A percentile compares a stretch with the other conserved stretches of the same genome.
phyloP scores from a whole-genome alignment of 495 filamentous ascomycete genomes.

The Aspergillus coremiiformis region DNA sequence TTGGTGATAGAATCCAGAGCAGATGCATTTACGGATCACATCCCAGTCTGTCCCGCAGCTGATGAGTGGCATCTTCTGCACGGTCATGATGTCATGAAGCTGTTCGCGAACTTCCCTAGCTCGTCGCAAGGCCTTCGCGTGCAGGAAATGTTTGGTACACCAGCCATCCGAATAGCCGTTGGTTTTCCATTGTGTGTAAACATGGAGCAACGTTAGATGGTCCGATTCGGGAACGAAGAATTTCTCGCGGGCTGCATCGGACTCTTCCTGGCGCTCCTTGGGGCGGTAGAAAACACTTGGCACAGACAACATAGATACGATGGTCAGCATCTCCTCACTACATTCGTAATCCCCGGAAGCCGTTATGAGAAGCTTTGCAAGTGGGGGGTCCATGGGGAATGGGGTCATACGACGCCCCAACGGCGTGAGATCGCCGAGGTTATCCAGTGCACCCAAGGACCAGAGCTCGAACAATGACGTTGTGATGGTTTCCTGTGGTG shows the following conservation, averaged over 20 bases:
- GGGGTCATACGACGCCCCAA: conserved; percentile 90
- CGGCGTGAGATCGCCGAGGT: conserved; percentile 83
- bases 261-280: conserved; percentile 94
- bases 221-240: conserved; percentile 98
- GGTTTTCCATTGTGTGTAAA: conserved; percentile 90
- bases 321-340: conserved; percentile 96
- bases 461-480: conserved; percentile 97
- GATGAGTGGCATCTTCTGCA: conserved; percentile 79
- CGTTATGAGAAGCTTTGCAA: conserved; percentile 91
- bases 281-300: conserved; percentile 96
- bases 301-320: conserved; percentile 96
- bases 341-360: conserved; percentile 78
- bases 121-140: conserved; percentile 81
- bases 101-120: conserved; percentile 94
- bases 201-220: conserved; percentile 90
- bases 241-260: conserved; percentile 92
- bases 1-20: conserved; percentile 96
- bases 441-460: conserved; percentile 90
- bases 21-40: conserved; percentile 89
- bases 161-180: conserved; percentile 87
- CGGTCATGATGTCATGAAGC: conserved; percentile 87
- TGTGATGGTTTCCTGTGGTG: conserved; percentile 94
- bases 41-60: conserved; percentile 98
- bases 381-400: conserved; percentile 92
- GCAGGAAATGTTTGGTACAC: conserved; percentile 89